phyloP scores from a whole-genome alignment of 176 grass and related monocot genomes.

The Poa pratensis region DNA sequence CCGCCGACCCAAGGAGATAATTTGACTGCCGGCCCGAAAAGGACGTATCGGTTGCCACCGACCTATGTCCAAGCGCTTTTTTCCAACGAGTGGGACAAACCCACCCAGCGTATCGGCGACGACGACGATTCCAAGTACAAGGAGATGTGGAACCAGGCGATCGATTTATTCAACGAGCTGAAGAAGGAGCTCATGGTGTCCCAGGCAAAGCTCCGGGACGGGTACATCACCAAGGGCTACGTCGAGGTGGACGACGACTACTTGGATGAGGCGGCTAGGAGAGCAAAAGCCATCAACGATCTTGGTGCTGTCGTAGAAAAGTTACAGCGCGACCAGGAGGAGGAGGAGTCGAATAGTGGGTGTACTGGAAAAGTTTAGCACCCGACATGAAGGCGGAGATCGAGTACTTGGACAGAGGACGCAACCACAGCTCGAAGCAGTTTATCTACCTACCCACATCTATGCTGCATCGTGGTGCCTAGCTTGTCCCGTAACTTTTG shows the following conservation, averaged over 20 bases:
- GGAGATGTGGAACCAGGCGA: not conserved
- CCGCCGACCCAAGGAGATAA: not conserved
- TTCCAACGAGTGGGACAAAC: not conserved
- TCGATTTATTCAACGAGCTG: not conserved
- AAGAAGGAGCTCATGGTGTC: not conserved
- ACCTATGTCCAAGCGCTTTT: not conserved
- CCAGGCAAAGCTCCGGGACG: not conserved
- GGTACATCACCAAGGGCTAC: not conserved
- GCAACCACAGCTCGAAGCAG: too few relatives aligned
- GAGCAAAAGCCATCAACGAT: not conserved
- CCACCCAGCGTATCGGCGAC: not conserved
- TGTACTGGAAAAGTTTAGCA: too few relatives aligned
- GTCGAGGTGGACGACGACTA: not conserved
- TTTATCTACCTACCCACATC: too few relatives aligned
- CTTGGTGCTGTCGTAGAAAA: too few relatives aligned
- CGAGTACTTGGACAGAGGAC: too few relatives aligned
- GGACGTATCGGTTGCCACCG: not conserved
- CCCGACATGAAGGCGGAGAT: too few relatives aligned
- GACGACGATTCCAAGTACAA: not conserved
- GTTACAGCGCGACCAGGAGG: too few relatives aligned
- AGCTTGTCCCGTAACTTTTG: too few relatives aligned
- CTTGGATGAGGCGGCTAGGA: not conserved
- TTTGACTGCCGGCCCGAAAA: not conserved
- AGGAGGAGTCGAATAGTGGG: too few relatives aligned
- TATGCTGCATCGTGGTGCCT: too few relatives aligned